Base-by-base conservation (phyloP, 2,329 filamentous ascomycete species). In the Cytospora piceicola region DNA sequence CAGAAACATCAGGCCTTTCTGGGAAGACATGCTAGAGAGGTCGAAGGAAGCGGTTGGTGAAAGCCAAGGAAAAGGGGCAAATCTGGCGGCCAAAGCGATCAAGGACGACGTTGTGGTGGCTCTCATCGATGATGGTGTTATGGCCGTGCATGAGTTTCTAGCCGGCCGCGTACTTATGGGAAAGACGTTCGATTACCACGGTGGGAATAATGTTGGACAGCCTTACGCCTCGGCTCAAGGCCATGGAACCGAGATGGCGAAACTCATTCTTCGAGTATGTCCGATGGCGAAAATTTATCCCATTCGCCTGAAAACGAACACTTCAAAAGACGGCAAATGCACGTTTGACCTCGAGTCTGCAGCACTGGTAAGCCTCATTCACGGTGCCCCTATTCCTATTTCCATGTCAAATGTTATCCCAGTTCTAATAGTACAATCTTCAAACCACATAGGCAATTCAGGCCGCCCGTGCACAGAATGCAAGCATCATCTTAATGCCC, bases 231-330 rank as follows among this genome's bases (percentile, higher is more conserved):
- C 59, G 17, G 59, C 14, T 3, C 32, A 7, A 0, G 59, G 34
- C 0, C 51, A 61, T 12, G 59, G 59, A 6, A 61, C 51, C 12
- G 59, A 61, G 4, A 61, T 61, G 59, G 59, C 59, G 2, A 61
- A 52, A 11, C 17, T 14, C 0, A 61, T 61, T n/a, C 59, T 61
- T 8, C 36, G 59, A 15, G 51, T 20, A 1, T 61, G 59, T 5
- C 59, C 59, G 7, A 61, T 61, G 59, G 59, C 59, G 0, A 61
- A 46, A 1, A 55, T 61, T 11, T 61, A 61, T 3, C 59, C 59
- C 0, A 61, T 61, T 20, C 58, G 58, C 0, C 30, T 61, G 22
- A 61, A 61, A 32, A 53, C 32, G 0, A 14, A 54, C 2, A 0
- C 9, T 24, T 39, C 58, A 17, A 30, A 1, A 4, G 22, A 15